Evolutionary conservation across 331 rosid species (phyloP), one percentile per base, ranked within the genome.

Genomic region (Telfairia occidentalis): DNA sequence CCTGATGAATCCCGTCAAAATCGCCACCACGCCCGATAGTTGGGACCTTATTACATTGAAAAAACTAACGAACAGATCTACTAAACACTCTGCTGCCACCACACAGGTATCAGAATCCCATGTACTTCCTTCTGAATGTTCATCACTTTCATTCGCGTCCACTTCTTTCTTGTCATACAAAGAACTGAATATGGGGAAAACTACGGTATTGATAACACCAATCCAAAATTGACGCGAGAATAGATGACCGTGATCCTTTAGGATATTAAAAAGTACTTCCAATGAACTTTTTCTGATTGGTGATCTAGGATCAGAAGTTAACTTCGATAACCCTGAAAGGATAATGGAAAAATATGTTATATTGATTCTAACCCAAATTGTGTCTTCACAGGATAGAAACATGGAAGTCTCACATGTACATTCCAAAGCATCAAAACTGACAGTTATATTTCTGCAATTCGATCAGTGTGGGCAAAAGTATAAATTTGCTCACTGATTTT

Each of bases 161-260:
- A 48, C 34, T 29, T 89, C 92, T 70, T 70, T 70, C 86, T 83
- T 84, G 70, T 86, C 89, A 21, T 80, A 61, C 45, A 75, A 83
- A 18, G 79, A 80, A 63, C 60, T 88, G 80, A 88, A 94, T 77
- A 91, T 81, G 30, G 98, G 96, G 82, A 86, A 90, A 79, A 94
- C 84, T 70, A 94, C 92, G 53, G 90, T 83, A 77, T 81, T 77
- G 78, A 88, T 84, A 82, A 94, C 83, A 76, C 83, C 89, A 79
- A 84, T 83, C 98, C 97, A 94, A 84, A 94, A 91, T 50, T 84
- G 79, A 65, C 45, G 64, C 30, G 98, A 88, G 84, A 94, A 94
- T n/a, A 91, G 92, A 84, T 91, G 97, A 15, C 98, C 98, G 29
- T 94, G 98, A 85, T 94, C 98, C 89, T 87, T 90, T 61, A 94